phyloP scores from a whole-genome alignment of 176 grass and related monocot species.

The Carex scoparia region DNA sequence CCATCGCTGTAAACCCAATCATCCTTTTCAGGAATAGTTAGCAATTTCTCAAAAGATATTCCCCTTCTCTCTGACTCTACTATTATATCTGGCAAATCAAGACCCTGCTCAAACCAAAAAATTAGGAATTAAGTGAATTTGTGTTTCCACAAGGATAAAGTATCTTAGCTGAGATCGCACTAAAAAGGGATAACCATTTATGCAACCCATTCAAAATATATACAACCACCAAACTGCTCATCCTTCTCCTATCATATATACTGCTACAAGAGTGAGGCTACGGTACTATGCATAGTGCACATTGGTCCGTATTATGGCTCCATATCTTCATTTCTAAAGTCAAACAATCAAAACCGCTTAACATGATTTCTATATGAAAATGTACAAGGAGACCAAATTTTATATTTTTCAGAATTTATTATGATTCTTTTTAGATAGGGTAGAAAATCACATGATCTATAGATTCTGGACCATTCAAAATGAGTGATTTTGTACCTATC shows the following conservation, averaged over 20 bases:
- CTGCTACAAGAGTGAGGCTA: background rate
- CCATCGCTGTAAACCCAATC: constrained; percentile 81
- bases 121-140: background rate
- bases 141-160: background rate
- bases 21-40: constrained; percentile 82
- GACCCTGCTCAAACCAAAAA: constrained; percentile 47
- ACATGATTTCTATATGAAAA: too few relatives aligned
- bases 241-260: background rate
- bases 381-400: too few relatives aligned
- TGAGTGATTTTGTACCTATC: too few relatives aligned
- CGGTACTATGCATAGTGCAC: too few relatives aligned
- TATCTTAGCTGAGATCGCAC: background rate
- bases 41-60: constrained; percentile 77
- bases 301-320: too few relatives aligned
- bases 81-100: constrained; percentile 84
- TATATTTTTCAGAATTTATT: too few relatives aligned
- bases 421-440: too few relatives aligned
- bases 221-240: background rate
- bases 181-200: background rate
- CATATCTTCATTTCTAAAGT: too few relatives aligned
- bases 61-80: constrained; percentile 85
- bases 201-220: background rate
- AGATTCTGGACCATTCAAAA: too few relatives aligned
- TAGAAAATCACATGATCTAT: too few relatives aligned
- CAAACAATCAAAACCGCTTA: too few relatives aligned